Evolutionary conservation across 106 monocot species (phyloP).

Genomic region (Dactylorhiza incarnata): DNA sequence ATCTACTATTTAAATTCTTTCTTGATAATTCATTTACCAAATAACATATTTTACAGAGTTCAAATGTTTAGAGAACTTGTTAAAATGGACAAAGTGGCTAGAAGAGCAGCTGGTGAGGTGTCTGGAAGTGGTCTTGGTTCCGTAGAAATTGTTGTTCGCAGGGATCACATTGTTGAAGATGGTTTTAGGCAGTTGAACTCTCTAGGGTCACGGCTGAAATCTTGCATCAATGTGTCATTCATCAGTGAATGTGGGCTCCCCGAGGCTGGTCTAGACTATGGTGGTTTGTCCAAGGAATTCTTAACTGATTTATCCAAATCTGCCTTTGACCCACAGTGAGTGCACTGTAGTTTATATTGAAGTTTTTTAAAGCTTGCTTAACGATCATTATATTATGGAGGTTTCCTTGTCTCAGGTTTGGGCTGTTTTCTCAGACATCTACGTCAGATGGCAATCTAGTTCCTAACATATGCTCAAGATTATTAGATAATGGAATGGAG

Average conservation of each 20-base stretch:
- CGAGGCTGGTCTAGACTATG: slow-evolving; percentile 92
- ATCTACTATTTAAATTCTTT: background rate
- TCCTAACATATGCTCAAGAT: slow-evolving; percentile 66
- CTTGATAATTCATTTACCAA: background rate
- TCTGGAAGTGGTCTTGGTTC: slow-evolving; percentile 47
- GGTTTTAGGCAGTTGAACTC: slow-evolving; percentile 70
- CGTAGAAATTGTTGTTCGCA: slow-evolving; percentile 64
- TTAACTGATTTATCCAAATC: slow-evolving; percentile 78
- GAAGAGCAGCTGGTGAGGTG: slow-evolving; percentile 54
- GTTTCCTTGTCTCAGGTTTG: slow-evolving; percentile 44
- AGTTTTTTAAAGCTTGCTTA: background rate
- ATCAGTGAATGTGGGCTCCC: slow-evolving; percentile 85
- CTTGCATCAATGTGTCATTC: slow-evolving; percentile 80
- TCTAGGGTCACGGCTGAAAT: slow-evolving; percentile 71
- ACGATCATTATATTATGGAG: background rate
- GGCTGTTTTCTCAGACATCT: slow-evolving; percentile 59
- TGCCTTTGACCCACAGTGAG: slow-evolving; percentile 79
- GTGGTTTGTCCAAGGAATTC: slow-evolving; percentile 93
- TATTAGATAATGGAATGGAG: slow-evolving; percentile 68
- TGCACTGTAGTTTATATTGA: background rate
- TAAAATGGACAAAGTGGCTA: slow-evolving; percentile 61
- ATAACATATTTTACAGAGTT: slow-evolving; percentile 43
- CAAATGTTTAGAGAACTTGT: slow-evolving; percentile 90
- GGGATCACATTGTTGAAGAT: slow-evolving; percentile 87
- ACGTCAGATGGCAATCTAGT: slow-evolving; percentile 62